Conservation (phyloP, 352 stramenopile species). For the Globisporangium camurandrum region DNA sequence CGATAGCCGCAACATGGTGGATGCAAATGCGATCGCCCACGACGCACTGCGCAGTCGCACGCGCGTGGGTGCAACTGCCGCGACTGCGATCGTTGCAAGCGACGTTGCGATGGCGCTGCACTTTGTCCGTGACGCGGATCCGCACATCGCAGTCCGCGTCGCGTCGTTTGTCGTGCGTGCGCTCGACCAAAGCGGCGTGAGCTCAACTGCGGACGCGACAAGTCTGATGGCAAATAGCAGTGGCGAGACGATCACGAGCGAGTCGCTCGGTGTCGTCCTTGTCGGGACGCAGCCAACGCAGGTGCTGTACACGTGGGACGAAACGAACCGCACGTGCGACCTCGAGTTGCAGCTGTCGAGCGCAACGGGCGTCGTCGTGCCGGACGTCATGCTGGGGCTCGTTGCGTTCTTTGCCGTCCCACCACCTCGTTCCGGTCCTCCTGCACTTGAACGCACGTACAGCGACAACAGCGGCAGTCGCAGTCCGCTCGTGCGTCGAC, state of each 20-base stretch:
- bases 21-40: too few species aligned
- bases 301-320: slow-evolving; percentile 58
- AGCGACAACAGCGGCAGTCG: background rate
- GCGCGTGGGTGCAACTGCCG: slow-evolving; percentile 5
- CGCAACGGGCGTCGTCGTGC: slow-evolving; percentile 46
- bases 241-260: slow-evolving; percentile 1
- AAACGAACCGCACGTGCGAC: slow-evolving; percentile 26
- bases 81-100: slow-evolving; percentile 9
- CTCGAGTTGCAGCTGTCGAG: slow-evolving; percentile 42
- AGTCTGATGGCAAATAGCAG: background rate
- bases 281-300: slow-evolving; percentile 31
- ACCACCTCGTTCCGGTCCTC: too few species aligned
- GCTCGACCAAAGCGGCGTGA: background rate
- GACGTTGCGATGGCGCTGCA: slow-evolving; percentile 12
- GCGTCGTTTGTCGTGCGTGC: slow-evolving; percentile 11
- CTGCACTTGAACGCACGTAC: too few species aligned
- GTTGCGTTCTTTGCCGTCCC: slow-evolving; percentile 50
- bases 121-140: slow-evolving; percentile 9
- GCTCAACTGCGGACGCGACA: background rate
- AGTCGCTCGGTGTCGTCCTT: slow-evolving; percentile 23
- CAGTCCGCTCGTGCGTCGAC: slow-evolving; percentile 21
- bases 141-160: slow-evolving; percentile 11
- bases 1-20: background rate
- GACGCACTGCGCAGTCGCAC: background rate
- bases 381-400: slow-evolving; percentile 34